Evolutionary conservation across 1,284 basidiomycete species (phyloP), one percentile per base, ranked within the genome.

Genomic region (Vanrija pseudolonga): DNA sequence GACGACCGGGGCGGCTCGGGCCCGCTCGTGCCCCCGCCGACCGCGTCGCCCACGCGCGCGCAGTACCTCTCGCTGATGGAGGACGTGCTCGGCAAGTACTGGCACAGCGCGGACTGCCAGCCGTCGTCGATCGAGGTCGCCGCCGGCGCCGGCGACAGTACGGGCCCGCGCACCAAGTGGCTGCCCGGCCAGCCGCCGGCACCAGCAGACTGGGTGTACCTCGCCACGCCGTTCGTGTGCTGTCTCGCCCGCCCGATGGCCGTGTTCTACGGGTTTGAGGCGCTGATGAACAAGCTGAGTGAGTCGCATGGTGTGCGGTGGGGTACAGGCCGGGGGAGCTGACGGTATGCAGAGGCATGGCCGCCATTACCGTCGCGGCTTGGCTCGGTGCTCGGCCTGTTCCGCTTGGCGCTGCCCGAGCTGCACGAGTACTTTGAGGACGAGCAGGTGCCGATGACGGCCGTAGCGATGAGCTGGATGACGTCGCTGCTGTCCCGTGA

Each of bases 341-440:
- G 48, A 55, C 36, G 2, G 2, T 15, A 12, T 32, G 8, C 46
- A 72, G 71, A 57, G 36, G 17, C 54, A 1, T 73, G 72, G 51
- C 73, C 73, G 2, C 68, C 73, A 0, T 49, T 76, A 1, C 72
- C 72, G 0, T 65, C 65, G 0, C 63, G 72, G 0, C 54, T 76
- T 1, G 74, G 72, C 4, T 64, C 64, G 0, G 60, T 76, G 47
- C 61, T 76, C 18, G 68, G 67, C 5, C 62, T 76, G 6, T 72
- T 76, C 58, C 56, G 73, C 5, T 55, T 64, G 6, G 67, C 70
- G 7, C 51, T 69, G 4, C 74, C 74, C 0, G 74, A 76, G 18
- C 60, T 76, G 4, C 68, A 71, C 50, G 65, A 65, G 14, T 76
- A 72, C 60, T 76, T 73, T 50, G 74, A 76, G 51, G 72, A 74